Evolutionary conservation across 1,284 basidiomycete species (phyloP).

Genomic region (Phellinidium pouzarii): DNA sequence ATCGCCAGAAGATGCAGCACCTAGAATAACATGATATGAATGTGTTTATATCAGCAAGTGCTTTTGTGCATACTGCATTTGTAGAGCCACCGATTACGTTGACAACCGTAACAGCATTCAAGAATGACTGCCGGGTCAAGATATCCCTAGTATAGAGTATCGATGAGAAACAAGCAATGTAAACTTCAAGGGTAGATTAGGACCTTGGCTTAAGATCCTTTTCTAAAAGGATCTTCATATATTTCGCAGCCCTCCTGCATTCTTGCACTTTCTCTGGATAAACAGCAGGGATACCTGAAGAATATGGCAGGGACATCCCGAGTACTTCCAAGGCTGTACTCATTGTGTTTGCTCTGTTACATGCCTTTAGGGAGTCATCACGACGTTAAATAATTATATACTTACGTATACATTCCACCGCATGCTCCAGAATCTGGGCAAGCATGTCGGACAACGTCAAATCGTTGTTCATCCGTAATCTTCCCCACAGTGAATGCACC

Average conservation of each 20-base stretch:
- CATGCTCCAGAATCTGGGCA: constrained; percentile 76
- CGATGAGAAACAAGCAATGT: not conserved
- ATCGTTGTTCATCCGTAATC: constrained; percentile 70
- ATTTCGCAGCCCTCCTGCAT: constrained; percentile 77
- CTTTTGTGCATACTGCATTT: constrained; percentile 60
- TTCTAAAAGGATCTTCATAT: constrained; percentile 77
- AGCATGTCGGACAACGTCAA: constrained; percentile 76
- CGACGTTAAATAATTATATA: constrained; percentile 12
- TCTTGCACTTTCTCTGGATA: constrained; percentile 82
- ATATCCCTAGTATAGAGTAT: constrained; percentile 57
- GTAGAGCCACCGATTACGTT: constrained; percentile 89
- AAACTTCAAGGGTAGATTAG: not conserved
- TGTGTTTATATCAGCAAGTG: not conserved
- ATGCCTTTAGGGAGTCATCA: not conserved
- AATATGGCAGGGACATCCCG: constrained; percentile 88
- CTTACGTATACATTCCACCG: constrained; percentile 80
- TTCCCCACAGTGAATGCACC: constrained; percentile 69
- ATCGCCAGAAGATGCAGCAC: constrained; percentile 93
- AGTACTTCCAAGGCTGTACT: constrained; percentile 85
- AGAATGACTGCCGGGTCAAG: constrained; percentile 82
- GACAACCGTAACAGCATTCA: constrained; percentile 85
- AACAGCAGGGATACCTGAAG: constrained; percentile 77
- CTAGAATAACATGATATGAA: constrained; percentile 28
- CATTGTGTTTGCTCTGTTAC: constrained; percentile 77
- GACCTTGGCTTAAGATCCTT: constrained; percentile 82